phyloP scores from a whole-genome alignment of 495 filamentous ascomycete genomes.

The Penicillium desertorum region DNA sequence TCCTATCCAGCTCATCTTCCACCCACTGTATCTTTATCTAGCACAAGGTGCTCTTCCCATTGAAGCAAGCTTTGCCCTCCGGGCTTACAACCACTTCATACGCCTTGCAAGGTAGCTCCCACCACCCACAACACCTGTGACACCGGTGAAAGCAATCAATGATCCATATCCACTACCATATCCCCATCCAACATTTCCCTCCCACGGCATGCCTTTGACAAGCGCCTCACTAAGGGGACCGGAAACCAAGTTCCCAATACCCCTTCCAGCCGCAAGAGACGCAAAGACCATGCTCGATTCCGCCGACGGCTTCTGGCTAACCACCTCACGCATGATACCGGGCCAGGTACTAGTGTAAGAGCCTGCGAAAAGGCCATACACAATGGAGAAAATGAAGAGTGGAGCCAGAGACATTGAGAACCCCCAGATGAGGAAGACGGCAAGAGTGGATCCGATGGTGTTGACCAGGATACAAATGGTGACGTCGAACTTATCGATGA shows the following conservation, averaged over 20 bases:
- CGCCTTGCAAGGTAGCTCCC: constrained; percentile 28
- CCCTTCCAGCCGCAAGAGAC: constrained; percentile 54
- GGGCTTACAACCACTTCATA: constrained; percentile 14
- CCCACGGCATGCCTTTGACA: constrained; percentile 22
- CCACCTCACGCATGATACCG: constrained; percentile 53
- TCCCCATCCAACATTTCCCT: constrained; percentile 18
- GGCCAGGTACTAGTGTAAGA: constrained; percentile 56
- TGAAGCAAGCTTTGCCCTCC: too few species aligned
- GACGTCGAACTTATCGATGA: constrained; percentile 56
- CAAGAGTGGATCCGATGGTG: constrained; percentile 50
- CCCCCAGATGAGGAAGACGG: constrained; percentile 65
- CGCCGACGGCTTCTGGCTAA: constrained; percentile 30
- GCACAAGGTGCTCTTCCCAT: too few species aligned
- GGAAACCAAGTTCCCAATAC: constrained; percentile 57
- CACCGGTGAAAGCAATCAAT: constrained; percentile 45
- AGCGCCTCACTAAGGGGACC: constrained; percentile 59
- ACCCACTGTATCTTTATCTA: too few species aligned
- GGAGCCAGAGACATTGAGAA: constrained; percentile 50
- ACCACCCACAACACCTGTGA: constrained; percentile 40
- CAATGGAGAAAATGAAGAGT: constrained; percentile 56
- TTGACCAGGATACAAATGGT: constrained; percentile 55
- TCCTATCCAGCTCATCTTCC: too few species aligned
- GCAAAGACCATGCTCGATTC: constrained; percentile 56
- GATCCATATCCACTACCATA: constrained; percentile 42
- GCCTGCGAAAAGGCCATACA: constrained; percentile 60